These are phyloP conservation scores for Cyclostephanos tholiformis DNA, from an alignment of 108 stramenopile genomes.

Conservation along the genomic window DNA sequence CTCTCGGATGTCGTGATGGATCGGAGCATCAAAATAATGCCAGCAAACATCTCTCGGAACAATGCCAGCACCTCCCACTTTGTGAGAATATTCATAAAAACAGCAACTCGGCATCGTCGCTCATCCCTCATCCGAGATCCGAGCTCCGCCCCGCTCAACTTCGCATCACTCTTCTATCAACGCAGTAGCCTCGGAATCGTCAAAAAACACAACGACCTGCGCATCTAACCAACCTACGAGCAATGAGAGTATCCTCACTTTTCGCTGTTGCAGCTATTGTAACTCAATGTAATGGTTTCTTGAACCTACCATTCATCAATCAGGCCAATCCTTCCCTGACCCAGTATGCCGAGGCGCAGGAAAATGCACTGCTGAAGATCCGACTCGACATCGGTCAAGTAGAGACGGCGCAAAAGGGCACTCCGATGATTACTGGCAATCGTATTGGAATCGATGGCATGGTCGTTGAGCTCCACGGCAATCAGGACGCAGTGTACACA, in stretches of 20 bases:
- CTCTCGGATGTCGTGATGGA: too few species aligned
- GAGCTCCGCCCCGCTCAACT: not conserved
- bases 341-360: constrained; percentile 39
- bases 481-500: constrained; percentile 13
- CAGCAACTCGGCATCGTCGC: too few species aligned
- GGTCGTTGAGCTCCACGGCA: constrained; percentile 37
- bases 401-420: constrained; percentile 1
- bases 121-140: too few species aligned
- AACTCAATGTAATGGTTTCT: constrained; percentile 1
- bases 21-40: too few species aligned
- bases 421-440: constrained; percentile 5
- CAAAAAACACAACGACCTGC: not conserved
- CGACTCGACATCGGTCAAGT: constrained; percentile 45
- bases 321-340: constrained; percentile 39
- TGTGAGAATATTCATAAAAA: too few species aligned
- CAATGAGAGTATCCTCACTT: not conserved
- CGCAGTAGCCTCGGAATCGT: not conserved
- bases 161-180: not conserved
- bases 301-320: constrained; percentile 30
- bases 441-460: constrained; percentile 47
- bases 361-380: constrained; percentile 40
- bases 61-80: too few species aligned
- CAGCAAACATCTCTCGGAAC: too few species aligned
- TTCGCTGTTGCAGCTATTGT: not conserved
- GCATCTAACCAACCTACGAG: not conserved